These are phyloP conservation scores for Scedosporium aurantiacum DNA, from an alignment of 2,329 filamentous ascomycete species.

Conservation along the genomic window DNA sequence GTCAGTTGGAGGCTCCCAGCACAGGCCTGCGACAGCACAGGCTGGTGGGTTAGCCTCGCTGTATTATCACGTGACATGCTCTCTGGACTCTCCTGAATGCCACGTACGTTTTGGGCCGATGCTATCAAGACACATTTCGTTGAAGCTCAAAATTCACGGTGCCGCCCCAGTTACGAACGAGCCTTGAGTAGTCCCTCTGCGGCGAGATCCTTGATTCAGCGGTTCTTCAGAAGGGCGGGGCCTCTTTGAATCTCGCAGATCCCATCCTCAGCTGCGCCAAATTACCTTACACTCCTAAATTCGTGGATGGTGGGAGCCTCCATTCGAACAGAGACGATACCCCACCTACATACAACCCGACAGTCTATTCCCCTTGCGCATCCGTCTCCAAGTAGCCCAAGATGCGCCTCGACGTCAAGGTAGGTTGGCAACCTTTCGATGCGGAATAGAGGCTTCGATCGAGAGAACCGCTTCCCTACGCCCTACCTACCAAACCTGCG, in stretches of 20 bases:
- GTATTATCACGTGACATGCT: constrained; percentile 1
- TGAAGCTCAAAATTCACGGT: constrained; percentile 4
- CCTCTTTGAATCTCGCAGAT: background rate
- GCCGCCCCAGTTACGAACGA: constrained; percentile 3
- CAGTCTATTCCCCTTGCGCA: background rate
- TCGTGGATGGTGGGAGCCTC: background rate
- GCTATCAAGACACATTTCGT: constrained; percentile 5
- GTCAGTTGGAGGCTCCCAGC: background rate
- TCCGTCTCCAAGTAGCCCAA: constrained; percentile 15
- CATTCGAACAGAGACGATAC: background rate
- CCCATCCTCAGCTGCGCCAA: background rate
- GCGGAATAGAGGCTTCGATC: background rate
- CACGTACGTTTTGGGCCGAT: constrained; percentile 6
- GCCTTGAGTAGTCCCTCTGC: background rate
- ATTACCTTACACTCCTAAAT: background rate
- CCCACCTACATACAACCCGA: constrained; percentile 1
- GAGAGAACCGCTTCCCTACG: background rate
- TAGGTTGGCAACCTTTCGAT: constrained; percentile 1
- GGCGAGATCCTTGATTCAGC: background rate
- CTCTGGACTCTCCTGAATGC: background rate
- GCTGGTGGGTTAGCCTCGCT: background rate
- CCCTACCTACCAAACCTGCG: too few species aligned
- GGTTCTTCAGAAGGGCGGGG: background rate
- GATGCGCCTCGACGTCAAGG: constrained; percentile 14
- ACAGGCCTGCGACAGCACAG: background rate